phyloP scores from a whole-genome alignment of 2,329 filamentous ascomycete genomes.

The Clonostachys solani region DNA sequence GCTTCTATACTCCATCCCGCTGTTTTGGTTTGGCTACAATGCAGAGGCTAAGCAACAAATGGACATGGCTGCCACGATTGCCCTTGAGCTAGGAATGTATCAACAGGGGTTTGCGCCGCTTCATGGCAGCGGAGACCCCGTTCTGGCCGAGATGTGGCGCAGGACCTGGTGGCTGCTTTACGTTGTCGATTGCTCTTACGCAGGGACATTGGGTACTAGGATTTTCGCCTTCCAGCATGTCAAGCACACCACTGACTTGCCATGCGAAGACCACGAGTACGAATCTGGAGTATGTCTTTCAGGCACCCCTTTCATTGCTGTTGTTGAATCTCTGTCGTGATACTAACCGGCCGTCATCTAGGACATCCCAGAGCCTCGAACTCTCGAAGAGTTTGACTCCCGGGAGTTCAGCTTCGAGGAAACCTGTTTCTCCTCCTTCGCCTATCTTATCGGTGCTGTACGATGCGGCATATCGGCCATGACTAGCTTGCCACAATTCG shows the following conservation, averaged over 20 bases:
- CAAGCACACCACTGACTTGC: constrained; percentile 51
- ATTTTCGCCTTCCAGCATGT: constrained; percentile 27
- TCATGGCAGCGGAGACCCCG: constrained; percentile 39
- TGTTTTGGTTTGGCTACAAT: constrained; percentile 24
- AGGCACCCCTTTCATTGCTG: not conserved
- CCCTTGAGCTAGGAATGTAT: constrained; percentile 57
- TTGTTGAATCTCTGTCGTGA: not conserved
- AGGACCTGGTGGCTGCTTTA: constrained; percentile 69
- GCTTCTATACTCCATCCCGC: constrained; percentile 26
- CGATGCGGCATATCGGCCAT: constrained; percentile 26
- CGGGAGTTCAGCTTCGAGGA: constrained; percentile 54
- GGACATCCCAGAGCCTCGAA: constrained; percentile 35
- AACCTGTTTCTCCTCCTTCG: constrained; percentile 57
- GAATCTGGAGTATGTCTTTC: constrained; percentile 24
- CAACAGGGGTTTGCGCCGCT: constrained; percentile 43
- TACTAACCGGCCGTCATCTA: constrained; percentile 15
- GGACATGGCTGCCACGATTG: constrained; percentile 49
- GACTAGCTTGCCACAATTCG: constrained; percentile 10
- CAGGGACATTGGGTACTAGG: constrained; percentile 18
- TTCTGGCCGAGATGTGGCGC: constrained; percentile 52
- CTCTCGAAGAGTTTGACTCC: constrained; percentile 56
- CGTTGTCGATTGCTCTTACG: constrained; percentile 48
- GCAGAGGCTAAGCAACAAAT: constrained; percentile 17
- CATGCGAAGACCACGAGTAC: constrained; percentile 60
- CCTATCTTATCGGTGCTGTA: constrained; percentile 62